Base-by-base conservation (phyloP, 768 basidiomycete species). In the Phylloporus arenicola region DNA sequence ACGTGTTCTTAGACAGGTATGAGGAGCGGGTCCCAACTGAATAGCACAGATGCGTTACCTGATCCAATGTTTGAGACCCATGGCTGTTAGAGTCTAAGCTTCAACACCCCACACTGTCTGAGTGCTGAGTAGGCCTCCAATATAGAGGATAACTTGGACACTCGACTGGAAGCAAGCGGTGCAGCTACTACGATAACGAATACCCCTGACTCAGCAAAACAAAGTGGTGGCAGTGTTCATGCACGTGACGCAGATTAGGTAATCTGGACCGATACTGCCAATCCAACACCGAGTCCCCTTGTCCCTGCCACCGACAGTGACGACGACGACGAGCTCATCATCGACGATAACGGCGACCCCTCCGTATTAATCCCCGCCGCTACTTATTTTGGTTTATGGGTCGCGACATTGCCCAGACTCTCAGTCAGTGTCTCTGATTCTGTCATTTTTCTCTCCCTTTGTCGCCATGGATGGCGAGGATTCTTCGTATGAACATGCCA, bases 291-390 rank as follows among this genome's bases (percentile, higher is more conserved):
- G 57, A 52, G 48, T 67, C 64, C 68, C 68, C 66, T 68, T 68
- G 64, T 69, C 68, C 65, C 65, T 64, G 67, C 58, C 59, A 64
- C 62, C 61, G 64, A 69, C 61, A 40, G 57, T 55, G 57, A 67
- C 65, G 52, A 58, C 64, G 51, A 59, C 57, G 56, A 51, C 53
- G 54, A 66, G 56, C 53, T 54, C 58, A 65, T 60, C 61, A 61
- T 62, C 57, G 61, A 58, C 59, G 61, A 65, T 51, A 66, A 57
- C 65, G 55, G 50, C 57, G 54, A 48, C 48, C 30, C 41, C 16
- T 33, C 7, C 25, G 10, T 33, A 40, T 43, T 9, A 37, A 34
- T 40, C 43, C 33, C 34, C 39, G 11, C 48, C 30, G 37, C 20
- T 31, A 2, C 19, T 43, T 35, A 13, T 11, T 46, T 49, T 8